Evolutionary conservation across 2,329 filamentous ascomycete species (phyloP).

Genomic region (Fusarium dimerum): DNA sequence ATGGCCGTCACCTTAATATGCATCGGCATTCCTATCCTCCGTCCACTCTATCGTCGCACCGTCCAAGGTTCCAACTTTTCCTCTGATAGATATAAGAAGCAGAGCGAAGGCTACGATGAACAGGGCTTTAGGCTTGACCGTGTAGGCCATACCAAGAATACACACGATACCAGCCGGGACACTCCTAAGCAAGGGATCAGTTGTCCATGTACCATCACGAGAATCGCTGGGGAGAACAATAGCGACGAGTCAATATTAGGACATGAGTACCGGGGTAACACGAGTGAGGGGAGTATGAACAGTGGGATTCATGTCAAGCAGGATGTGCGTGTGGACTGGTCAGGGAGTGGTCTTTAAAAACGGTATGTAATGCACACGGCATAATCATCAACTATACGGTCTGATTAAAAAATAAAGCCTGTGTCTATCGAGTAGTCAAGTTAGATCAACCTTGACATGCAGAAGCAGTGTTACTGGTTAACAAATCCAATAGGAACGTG

Average conservation of each 20-base stretch:
- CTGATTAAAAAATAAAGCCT: too few relatives aligned
- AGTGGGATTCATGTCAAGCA: conserved; percentile 11
- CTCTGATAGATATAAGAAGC: conserved; percentile 16
- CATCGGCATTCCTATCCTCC: conserved; percentile 40
- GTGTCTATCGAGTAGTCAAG: too few relatives aligned
- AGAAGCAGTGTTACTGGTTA: too few relatives aligned
- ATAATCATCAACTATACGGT: too few relatives aligned
- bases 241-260: conserved; percentile 18
- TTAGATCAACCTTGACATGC: too few relatives aligned
- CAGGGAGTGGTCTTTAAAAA: too few relatives aligned
- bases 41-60: conserved; percentile 35
- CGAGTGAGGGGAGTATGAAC: not conserved
- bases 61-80: conserved; percentile 11
- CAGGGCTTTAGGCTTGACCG: conserved; percentile 15
- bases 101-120: conserved; percentile 12
- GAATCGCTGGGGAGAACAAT: conserved; percentile 13
- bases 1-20: conserved; percentile 40
- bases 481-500: too few relatives aligned
- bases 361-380: too few relatives aligned
- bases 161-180: conserved; percentile 1
- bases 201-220: conserved; percentile 12
- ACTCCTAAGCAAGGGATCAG: conserved; percentile 13
- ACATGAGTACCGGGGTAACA: conserved; percentile 5
- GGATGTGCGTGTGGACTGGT: conserved; percentile 14
- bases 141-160: not conserved